Conservation (phyloP, 306 rosid species). For the Dryas drummondii region DNA sequence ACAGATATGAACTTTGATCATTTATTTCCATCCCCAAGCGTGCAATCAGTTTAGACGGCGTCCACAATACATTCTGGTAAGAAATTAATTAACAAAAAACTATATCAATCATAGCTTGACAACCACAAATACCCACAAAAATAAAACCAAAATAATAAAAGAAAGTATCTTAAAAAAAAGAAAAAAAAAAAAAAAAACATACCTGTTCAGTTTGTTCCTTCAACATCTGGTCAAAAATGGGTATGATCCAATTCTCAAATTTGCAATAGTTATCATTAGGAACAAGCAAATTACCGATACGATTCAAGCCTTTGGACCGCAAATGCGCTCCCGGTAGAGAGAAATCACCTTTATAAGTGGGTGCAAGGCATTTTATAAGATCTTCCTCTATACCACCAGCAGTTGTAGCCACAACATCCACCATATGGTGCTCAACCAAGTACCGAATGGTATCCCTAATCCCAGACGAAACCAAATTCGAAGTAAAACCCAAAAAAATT, state of each 20-base stretch:
- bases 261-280: conserved; percentile 90
- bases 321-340: conserved; percentile 66
- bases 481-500: conserved; percentile 88
- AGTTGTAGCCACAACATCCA: conserved; percentile 87
- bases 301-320: conserved; percentile 86
- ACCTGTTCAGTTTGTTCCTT: conserved; percentile 72
- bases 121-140: neutral
- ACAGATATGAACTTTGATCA: conserved; percentile 77
- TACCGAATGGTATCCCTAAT: conserved; percentile 80
- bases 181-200: conserved; percentile 6
- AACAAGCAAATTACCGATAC: conserved; percentile 90
- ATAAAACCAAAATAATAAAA: neutral
- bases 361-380: conserved; percentile 89
- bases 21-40: conserved; percentile 90
- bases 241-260: conserved; percentile 95
- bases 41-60: conserved; percentile 79
- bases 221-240: conserved; percentile 89
- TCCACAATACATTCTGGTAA: conserved; percentile 68
- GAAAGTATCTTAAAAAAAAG: neutral
- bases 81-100: conserved; percentile 3
- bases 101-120: neutral
- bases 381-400: conserved; percentile 96
- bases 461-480: conserved; percentile 92
- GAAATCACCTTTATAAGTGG: conserved; percentile 82
- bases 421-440: conserved; percentile 85